A percentile compares a stretch with the other conserved stretches of the same genome.
Evolutionary conservation across 2,329 filamentous ascomycete species (phyloP).

Genomic region (Ophiostoma piceae): DNA sequence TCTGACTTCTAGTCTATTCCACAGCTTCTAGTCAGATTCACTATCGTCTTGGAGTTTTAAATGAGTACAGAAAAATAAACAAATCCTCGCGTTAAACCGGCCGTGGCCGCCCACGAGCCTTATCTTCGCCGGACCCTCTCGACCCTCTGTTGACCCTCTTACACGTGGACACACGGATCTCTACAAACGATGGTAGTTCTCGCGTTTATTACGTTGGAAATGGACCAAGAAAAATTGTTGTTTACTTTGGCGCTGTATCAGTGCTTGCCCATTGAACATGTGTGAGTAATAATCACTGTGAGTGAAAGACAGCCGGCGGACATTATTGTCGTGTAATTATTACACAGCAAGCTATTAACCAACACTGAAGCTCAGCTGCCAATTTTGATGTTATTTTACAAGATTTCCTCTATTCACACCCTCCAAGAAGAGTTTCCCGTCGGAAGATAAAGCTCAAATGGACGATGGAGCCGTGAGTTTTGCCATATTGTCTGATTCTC

Average conservation of each 20-base stretch:
- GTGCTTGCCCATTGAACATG: not conserved
- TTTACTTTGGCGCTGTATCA: not conserved
- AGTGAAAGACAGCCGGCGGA: too few relatives aligned
- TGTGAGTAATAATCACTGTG: too few relatives aligned
- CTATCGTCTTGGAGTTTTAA: not conserved
- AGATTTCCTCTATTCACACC: not conserved
- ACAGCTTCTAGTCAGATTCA: not conserved
- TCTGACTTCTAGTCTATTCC: not conserved
- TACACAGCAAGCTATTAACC: too few relatives aligned
- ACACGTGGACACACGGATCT: constrained; percentile 3
- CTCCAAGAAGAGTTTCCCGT: too few relatives aligned
- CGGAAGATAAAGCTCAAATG: not conserved
- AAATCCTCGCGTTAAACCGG: not conserved
- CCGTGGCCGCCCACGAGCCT: too few relatives aligned
- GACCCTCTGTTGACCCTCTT: not conserved
- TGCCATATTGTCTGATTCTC: not conserved
- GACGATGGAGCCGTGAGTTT: not conserved
- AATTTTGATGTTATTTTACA: too few relatives aligned
- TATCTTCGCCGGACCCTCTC: too few relatives aligned
- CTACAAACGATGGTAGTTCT: not conserved
- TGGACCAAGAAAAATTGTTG: too few relatives aligned
- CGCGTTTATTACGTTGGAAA: too few relatives aligned
- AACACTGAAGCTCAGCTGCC: too few relatives aligned
- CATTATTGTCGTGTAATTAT: too few relatives aligned
- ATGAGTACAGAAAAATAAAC: not conserved